Evolutionary conservation across 2,329 filamentous ascomycete species (phyloP).

Genomic region (Stemphylium beticola): DNA sequence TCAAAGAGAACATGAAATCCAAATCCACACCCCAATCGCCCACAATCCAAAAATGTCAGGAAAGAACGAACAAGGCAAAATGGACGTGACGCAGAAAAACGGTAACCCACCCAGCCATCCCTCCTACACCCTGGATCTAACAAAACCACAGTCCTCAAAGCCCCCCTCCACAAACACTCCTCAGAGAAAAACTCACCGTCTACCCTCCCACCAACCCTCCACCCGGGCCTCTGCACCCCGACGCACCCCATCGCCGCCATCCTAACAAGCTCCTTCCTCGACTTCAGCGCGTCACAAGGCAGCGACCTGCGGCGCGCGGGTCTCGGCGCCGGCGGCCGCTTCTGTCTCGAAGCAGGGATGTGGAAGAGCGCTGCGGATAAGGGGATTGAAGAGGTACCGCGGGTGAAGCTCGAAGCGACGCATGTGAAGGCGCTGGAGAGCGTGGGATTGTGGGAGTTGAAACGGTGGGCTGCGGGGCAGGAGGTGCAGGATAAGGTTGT

Average conservation of each 20-base stretch:
- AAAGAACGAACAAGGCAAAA: slow-evolving; percentile 29
- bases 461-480: slow-evolving; percentile 53
- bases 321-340: slow-evolving; percentile 62
- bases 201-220: slow-evolving; percentile 9
- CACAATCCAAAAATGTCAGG: slow-evolving; percentile 19
- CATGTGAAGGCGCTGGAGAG: slow-evolving; percentile 57
- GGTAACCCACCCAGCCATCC: slow-evolving; percentile 11
- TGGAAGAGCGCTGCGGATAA: slow-evolving; percentile 57
- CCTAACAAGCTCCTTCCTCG: slow-evolving; percentile 65
- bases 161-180: slow-evolving; percentile 35
- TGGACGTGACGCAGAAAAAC: slow-evolving; percentile 39
- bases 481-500: slow-evolving; percentile 28
- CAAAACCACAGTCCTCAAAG: slow-evolving; percentile 25
- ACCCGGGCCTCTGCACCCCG: slow-evolving; percentile 27
- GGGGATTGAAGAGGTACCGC: slow-evolving; percentile 37
- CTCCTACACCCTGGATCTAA: neutral
- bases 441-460: slow-evolving; percentile 55
- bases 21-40: neutral
- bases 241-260: slow-evolving; percentile 57
- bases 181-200: slow-evolving; percentile 4
- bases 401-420: slow-evolving; percentile 58
- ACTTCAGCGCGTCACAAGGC: slow-evolving; percentile 62
- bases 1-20: too few relatives aligned
- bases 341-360: slow-evolving; percentile 63
- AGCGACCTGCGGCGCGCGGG: slow-evolving; percentile 63